phyloP scores from a whole-genome alignment of 805 yeast species.

The Kurtzmaniella fragi region DNA sequence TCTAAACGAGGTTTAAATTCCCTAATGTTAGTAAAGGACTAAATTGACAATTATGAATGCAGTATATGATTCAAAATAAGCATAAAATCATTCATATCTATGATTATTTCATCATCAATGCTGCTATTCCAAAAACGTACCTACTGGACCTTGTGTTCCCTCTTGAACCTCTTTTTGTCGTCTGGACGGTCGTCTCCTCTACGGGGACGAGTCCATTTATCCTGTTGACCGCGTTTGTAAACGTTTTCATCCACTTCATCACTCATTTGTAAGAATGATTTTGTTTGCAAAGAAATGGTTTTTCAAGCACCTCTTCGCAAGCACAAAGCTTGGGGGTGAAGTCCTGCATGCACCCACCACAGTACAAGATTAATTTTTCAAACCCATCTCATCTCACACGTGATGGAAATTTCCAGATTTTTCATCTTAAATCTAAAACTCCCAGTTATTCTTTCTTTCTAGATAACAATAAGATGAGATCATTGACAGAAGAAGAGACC shows the following conservation, averaged over 20 bases:
- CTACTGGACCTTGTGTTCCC: constrained; percentile 46
- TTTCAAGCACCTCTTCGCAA: too few species aligned
- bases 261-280: constrained; percentile 2
- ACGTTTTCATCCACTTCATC: constrained; percentile 35
- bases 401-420: too few species aligned
- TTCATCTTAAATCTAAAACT: too few species aligned
- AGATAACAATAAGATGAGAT: constrained; percentile 57
- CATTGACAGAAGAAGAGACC: constrained; percentile 94
- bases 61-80: too few species aligned
- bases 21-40: constrained; percentile 9
- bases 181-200: constrained; percentile 15
- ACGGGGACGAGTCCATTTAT: constrained; percentile 23
- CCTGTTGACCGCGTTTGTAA: constrained; percentile 37
- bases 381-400: too few species aligned
- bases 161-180: constrained; percentile 17
- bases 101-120: not conserved
- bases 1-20: constrained; percentile 46
- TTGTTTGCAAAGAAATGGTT: not conserved
- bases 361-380: too few species aligned
- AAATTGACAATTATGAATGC: not conserved
- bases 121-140: constrained; percentile 37
- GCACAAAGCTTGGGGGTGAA: too few species aligned
- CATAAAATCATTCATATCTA: too few species aligned
- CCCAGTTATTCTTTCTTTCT: too few species aligned
- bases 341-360: too few species aligned